These are phyloP conservation scores for Russula ochroleuca DNA, from an alignment of 768 basidiomycete species.

Conservation along the genomic window DNA sequence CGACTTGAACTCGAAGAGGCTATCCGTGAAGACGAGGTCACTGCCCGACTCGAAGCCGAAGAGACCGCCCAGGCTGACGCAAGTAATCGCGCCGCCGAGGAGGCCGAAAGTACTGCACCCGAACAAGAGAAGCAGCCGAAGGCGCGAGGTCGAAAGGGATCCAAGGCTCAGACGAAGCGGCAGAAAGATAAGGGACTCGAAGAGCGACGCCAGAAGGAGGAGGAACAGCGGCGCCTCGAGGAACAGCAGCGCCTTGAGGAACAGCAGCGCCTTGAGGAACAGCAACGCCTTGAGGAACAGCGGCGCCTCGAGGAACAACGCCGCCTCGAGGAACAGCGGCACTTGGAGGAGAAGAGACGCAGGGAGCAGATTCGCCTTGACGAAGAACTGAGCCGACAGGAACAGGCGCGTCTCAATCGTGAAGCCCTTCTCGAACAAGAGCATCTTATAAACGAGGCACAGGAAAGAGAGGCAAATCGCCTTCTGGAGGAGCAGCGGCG, in stretches of 20 bases:
- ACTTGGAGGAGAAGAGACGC: slow-evolving; percentile 33
- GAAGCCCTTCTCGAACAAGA: slow-evolving; percentile 19
- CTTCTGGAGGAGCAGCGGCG: slow-evolving; percentile 18
- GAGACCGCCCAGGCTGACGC: slow-evolving; percentile 7
- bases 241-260: slow-evolving; percentile 25
- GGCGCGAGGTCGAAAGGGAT: slow-evolving; percentile 12
- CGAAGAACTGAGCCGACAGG: slow-evolving; percentile 22
- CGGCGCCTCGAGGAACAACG: slow-evolving; percentile 21
- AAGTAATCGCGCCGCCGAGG: neutral
- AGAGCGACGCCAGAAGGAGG: slow-evolving; percentile 22
- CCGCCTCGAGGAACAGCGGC: slow-evolving; percentile 25
- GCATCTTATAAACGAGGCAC: neutral
- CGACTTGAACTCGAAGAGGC: neutral
- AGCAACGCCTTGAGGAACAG: slow-evolving; percentile 31
- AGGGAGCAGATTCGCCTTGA: slow-evolving; percentile 22
- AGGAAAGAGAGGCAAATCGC: slow-evolving; percentile 17
- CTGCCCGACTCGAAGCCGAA: slow-evolving; percentile 7
- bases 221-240: slow-evolving; percentile 1
- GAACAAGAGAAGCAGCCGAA: slow-evolving; percentile 15
- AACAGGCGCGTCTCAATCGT: slow-evolving; percentile 18
- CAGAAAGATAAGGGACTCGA: slow-evolving; percentile 28
- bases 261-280: slow-evolving; percentile 34
- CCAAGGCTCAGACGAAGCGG: slow-evolving; percentile 21
- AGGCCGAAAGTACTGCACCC: slow-evolving; percentile 6
- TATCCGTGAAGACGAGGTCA: slow-evolving; percentile 2